phyloP scores from a whole-genome alignment of 345 rosid species.

The Abelmoschus esculentus region DNA sequence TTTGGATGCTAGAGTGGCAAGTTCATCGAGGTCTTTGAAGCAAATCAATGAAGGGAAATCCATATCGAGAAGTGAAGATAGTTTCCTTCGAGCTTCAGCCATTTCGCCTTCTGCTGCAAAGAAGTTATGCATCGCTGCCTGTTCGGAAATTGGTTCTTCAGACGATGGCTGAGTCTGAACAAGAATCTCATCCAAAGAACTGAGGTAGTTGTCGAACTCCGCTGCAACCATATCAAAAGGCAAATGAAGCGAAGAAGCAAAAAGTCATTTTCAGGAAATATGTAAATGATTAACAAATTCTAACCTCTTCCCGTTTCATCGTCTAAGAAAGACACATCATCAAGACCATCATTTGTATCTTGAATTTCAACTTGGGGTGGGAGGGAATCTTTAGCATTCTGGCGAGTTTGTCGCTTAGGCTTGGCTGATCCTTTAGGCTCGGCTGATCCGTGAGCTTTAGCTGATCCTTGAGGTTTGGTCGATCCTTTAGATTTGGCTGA shows the following conservation, averaged over 20 bases:
- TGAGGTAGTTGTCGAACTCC: slow-evolving; percentile 59
- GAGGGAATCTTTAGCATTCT: background rate
- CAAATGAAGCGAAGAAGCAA: slow-evolving; percentile 10
- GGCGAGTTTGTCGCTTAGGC: background rate
- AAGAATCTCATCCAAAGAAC: slow-evolving; percentile 51
- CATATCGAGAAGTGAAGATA: slow-evolving; percentile 48
- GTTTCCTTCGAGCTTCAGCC: slow-evolving; percentile 45
- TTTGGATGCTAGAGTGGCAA: slow-evolving; percentile 39
- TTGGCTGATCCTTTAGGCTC: background rate
- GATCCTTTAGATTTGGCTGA: background rate
- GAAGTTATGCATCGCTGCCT: slow-evolving; percentile 11
- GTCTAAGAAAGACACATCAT: background rate
- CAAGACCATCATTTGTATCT: background rate
- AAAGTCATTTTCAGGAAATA: background rate
- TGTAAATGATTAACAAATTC: background rate
- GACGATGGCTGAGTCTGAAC: slow-evolving; percentile 26
- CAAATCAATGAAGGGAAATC: slow-evolving; percentile 48
- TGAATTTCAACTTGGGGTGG: background rate
- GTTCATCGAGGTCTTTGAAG: slow-evolving; percentile 33
- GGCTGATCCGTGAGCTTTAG: background rate
- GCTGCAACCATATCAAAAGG: slow-evolving; percentile 31
- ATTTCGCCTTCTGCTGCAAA: slow-evolving; percentile 32
- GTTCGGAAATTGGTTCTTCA: slow-evolving; percentile 12
- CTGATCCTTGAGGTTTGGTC: background rate
- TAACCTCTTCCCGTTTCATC: background rate